A percentile compares a stretch with the other conserved stretches of the same genome.
Evolutionary conservation across 495 filamentous ascomycete species (phyloP).

Genomic region (Daldinia caldariorum): DNA sequence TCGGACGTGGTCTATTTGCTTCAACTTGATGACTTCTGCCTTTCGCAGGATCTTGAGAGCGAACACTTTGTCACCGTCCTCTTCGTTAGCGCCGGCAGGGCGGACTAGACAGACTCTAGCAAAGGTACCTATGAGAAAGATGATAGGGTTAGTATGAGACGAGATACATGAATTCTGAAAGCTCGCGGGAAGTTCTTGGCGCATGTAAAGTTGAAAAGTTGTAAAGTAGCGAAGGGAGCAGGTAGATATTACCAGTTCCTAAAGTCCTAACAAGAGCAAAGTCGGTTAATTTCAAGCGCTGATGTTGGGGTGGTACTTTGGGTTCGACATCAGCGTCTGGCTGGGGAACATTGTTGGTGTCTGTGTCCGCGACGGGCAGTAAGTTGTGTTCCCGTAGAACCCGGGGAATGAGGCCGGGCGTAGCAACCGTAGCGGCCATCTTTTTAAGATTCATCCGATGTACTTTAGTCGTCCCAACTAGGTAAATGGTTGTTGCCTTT

Average conservation of each 20-base stretch:
- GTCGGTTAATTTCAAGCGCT: constrained; percentile 66
- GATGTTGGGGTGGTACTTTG: constrained; percentile 47
- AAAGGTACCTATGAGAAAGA: constrained; percentile 78
- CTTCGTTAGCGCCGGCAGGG: constrained; percentile 63
- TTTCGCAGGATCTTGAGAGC: constrained; percentile 95
- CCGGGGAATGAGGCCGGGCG: constrained; percentile 40
- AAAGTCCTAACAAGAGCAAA: constrained; percentile 89
- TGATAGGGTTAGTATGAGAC: constrained; percentile 35
- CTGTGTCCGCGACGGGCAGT: constrained; percentile 16
- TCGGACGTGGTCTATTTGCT: constrained; percentile 97
- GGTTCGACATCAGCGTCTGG: constrained; percentile 36
- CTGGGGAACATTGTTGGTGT: constrained; percentile 24
- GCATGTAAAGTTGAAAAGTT: constrained; percentile 18
- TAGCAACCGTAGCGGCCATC: constrained; percentile 48
- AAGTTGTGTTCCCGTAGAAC: constrained; percentile 40
- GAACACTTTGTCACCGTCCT: constrained; percentile 76
- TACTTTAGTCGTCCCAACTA: constrained; percentile 7
- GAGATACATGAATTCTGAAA: background rate
- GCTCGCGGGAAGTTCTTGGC: constrained; percentile 6
- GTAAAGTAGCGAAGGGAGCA: background rate
- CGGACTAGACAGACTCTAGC: constrained; percentile 91
- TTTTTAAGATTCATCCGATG: constrained; percentile 43
- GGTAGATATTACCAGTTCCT: constrained; percentile 74
- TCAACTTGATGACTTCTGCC: constrained; percentile 84
- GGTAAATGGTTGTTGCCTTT: background rate